Evolutionary conservation across 371 early-diverging fungal genomes (phyloP), one percentile per base, ranked within the genome.

Genomic region (Amoeboradix gromovi): DNA sequence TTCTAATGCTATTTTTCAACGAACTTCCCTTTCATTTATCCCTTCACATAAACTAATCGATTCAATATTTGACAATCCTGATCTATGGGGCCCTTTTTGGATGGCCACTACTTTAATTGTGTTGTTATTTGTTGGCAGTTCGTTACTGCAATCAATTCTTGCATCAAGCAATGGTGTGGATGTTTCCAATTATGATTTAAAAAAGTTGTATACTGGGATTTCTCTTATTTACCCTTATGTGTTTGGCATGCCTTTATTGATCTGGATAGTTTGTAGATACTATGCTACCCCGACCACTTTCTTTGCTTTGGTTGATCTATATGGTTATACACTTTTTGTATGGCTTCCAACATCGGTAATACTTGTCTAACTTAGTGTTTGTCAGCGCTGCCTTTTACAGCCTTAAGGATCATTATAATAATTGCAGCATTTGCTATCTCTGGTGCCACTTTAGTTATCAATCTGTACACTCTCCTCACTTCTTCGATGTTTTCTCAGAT

Each of bases 41-140:
- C 80, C 80, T 66, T 75, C 74, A 68, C 73, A 73, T 70, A 72
- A 72, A 66, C 80, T 80, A 32, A 70, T 80, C 29, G 72, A 76
- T 31, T 73, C 71, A 29, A 73, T 86, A 48, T 74, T 75, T 31
- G 69, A 69, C 1, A 86, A 86, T 70, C 85, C 85, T 0, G 90
- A 90, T 71, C 77, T 90, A 30, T 90, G 86, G 83, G 88, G 90
- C 1, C 94, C 95, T 0, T 92, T 94, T 76, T 94, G 95, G 95
- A 86, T 94, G 67, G 76, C 92, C 0, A 94, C 94, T 0, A 90
- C 92, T 0, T 89, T 92, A 29, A 85, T 94, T 22, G 91, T 94
- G 72, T 73, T 82, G 29, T 81, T 93, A 22, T 94, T 93, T 78
- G 90, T 90, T 22, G 85, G 91, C 28, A 87, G 88, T 0, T 87